Base-by-base conservation (phyloP, 352 stramenopile genomes). In the Phytophthora agathidicida region DNA sequence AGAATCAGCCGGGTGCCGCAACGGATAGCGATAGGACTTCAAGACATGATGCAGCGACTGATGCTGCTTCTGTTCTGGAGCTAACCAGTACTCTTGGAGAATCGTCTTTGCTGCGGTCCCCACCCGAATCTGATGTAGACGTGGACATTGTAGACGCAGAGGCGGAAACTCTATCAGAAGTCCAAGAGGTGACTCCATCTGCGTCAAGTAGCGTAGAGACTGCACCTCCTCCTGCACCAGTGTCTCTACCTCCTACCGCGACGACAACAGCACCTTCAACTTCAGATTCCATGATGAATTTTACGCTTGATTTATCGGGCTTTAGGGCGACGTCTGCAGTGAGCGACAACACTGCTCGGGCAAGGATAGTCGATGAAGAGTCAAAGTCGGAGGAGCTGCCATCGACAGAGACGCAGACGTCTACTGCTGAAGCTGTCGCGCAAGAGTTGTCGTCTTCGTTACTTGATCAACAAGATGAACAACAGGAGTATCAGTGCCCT, bases 1-100 rank as follows among this genome's bases (percentile, higher is more conserved):
- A 33, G 9, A 24, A 23, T 42, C 43, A 44, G 7, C 20, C 38
- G 7, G 30, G 53, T 47, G 30, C 43, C 26, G 33, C 41, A 45
- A 26, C 35, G 7, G 60, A 31, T 16, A 57, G 14, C 19, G 56
- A 69, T 27, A 58, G 23, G 9, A 36, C 10, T 14, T 47, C 69
- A 8, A 53, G 28, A 26, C 38, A 49, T 27, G 61, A 73, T 19
- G 36, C 45, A 4, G 54, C 63, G 19, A 77, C 71, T 3, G 85
- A 94, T 30, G 77, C 87, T 11, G 87, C 83, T 35, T 94, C 86
- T 17, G 86, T 96, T 20, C 71, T 86, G 48, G 87, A 85, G n/a
- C 69, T 96, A 48, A 80, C 87, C 5, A 96, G 87, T 46, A 92
- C 85, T 17, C 72, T 96, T 35, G 84, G 82, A 10, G 83, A 94